A percentile compares a stretch with the other conserved stretches of the same genome.
phyloP scores from a whole-genome alignment of 805 yeast genomes.

The Pichia pseudocactophila region DNA sequence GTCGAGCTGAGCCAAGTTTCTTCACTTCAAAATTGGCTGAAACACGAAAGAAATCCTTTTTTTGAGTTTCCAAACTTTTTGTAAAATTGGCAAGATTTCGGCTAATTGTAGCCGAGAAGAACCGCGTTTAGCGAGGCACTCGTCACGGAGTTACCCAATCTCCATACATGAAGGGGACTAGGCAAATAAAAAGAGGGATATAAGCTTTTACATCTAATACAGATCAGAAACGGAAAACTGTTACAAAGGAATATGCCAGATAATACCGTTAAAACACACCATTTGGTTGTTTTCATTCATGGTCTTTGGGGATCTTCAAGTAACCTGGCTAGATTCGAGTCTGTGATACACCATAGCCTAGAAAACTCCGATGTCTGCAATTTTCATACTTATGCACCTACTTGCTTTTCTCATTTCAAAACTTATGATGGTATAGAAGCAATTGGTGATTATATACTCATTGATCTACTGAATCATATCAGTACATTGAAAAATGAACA shows the following conservation, averaged over 20 bases:
- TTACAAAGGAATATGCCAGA: background rate
- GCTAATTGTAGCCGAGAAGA: too few relatives aligned
- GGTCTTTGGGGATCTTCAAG: slow-evolving; percentile 69
- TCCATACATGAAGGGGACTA: too few relatives aligned
- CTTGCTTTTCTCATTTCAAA: slow-evolving; percentile 55
- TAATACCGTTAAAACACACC: slow-evolving; percentile 24
- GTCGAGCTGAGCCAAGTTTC: too few relatives aligned
- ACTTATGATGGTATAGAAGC: slow-evolving; percentile 82
- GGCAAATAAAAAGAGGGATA: too few relatives aligned
- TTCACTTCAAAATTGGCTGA: too few relatives aligned
- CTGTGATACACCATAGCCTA: slow-evolving; percentile 31
- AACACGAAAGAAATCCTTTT: too few relatives aligned
- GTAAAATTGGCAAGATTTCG: too few relatives aligned
- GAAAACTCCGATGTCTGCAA: slow-evolving; percentile 28
- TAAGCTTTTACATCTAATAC: background rate
- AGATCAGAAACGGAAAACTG: background rate
- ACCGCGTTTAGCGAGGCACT: too few relatives aligned
- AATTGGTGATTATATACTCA: slow-evolving; percentile 60
- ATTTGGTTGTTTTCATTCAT: slow-evolving; percentile 65
- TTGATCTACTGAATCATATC: slow-evolving; percentile 48
- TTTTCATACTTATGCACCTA: slow-evolving; percentile 41
- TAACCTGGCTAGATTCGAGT: slow-evolving; percentile 44
- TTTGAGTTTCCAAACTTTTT: too few relatives aligned
- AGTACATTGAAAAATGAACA: slow-evolving; percentile 26
- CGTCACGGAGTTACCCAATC: background rate